Evolutionary conservation across 1,284 basidiomycete species (phyloP).

Genomic region (Melanopsichium pennsylvanicum): DNA sequence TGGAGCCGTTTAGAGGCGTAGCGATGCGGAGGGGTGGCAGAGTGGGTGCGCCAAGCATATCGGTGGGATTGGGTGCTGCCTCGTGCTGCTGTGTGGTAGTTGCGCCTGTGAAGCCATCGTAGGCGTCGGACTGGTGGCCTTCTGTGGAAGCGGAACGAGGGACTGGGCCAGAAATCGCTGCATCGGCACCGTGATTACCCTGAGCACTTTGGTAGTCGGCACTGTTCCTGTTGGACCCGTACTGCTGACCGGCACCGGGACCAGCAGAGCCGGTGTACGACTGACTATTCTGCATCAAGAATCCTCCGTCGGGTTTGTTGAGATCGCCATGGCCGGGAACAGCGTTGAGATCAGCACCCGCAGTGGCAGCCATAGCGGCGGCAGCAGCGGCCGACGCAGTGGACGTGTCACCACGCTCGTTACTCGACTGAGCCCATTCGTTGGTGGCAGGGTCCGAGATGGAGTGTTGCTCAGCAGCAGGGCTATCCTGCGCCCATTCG

Average conservation of each 20-base stretch:
- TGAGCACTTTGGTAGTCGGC: conserved; percentile 36
- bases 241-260: conserved; percentile 4
- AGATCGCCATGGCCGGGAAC: conserved; percentile 30
- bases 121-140: conserved; percentile 34
- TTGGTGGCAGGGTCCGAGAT: conserved; percentile 19
- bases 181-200: conserved; percentile 7
- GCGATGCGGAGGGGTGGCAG: conserved; percentile 47
- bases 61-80: conserved; percentile 1
- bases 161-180: neutral
- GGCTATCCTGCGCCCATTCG: conserved; percentile 28
- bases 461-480: conserved; percentile 1
- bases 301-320: conserved; percentile 22
- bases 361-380: conserved; percentile 41
- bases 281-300: conserved; percentile 39
- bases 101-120: conserved; percentile 29
- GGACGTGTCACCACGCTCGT: conserved; percentile 16
- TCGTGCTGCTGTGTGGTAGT: conserved; percentile 6
- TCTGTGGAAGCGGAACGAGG: conserved; percentile 17
- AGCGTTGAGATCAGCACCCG: conserved; percentile 33
- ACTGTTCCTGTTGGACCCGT: conserved; percentile 38
- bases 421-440: conserved; percentile 36
- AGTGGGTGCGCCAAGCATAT: conserved; percentile 36
- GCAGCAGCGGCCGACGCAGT: conserved; percentile 37
- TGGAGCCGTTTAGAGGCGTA: conserved; percentile 33
- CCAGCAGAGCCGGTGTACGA: conserved; percentile 23